phyloP scores from a whole-genome alignment of 768 basidiomycete genomes.

The Leccinellum luteum region DNA sequence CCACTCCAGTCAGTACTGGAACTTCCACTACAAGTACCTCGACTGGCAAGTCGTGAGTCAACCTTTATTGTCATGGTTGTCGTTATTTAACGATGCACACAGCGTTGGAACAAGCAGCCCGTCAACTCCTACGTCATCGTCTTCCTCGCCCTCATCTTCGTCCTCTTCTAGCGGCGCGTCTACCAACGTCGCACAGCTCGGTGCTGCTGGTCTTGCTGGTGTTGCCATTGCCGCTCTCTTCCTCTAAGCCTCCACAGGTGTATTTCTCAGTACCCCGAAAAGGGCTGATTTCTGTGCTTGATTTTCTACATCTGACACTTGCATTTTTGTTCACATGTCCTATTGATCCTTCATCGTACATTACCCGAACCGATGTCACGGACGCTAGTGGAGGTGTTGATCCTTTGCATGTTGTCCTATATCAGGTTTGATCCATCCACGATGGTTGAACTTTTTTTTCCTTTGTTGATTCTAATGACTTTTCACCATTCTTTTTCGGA shows the following conservation, averaged over 20 bases:
- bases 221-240: conserved; percentile 39
- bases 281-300: conserved; percentile 19
- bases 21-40: background rate
- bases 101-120: background rate
- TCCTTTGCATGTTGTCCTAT: conserved; percentile 1
- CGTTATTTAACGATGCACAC: conserved; percentile 1
- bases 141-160: conserved; percentile 16
- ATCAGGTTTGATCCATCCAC: background rate
- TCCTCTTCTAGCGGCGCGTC: conserved; percentile 38
- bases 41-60: conserved; percentile 18
- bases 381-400: conserved; percentile 1
- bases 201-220: conserved; percentile 37
- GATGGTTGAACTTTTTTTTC: background rate
- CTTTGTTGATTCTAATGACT: conserved; percentile 1
- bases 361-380: conserved; percentile 9
- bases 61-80: background rate
- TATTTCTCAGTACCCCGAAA: conserved; percentile 1
- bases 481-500: conserved; percentile 8
- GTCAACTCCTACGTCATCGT: background rate
- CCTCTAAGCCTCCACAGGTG: conserved; percentile 24
- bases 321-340: conserved; percentile 8
- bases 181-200: conserved; percentile 42
- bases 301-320: conserved; percentile 15
- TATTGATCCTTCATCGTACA: conserved; percentile 15
- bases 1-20: background rate